Conservation (phyloP, 2,329 filamentous ascomycete species). For the Xylaria sp. region DNA sequence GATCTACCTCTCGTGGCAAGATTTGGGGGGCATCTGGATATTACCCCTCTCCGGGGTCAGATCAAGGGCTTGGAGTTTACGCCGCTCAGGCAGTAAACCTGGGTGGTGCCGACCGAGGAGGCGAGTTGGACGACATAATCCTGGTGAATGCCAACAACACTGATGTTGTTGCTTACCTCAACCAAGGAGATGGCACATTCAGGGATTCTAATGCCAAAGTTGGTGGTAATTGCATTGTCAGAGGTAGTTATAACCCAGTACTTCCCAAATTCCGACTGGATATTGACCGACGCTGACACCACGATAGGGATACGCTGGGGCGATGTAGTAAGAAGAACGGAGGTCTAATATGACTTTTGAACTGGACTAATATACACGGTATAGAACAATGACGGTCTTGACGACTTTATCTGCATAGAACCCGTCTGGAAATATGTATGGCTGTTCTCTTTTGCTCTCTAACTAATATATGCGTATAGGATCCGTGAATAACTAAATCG, state of each 20-base stretch:
- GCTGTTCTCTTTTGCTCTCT: not conserved
- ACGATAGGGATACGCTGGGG: not conserved
- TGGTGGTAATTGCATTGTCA: not conserved
- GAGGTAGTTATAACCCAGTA: not conserved
- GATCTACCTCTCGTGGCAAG: not conserved
- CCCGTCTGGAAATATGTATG: slow-evolving; percentile 17
- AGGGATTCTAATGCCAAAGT: not conserved
- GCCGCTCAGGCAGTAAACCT: not conserved
- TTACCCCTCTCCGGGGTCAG: not conserved
- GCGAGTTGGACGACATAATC: not conserved
- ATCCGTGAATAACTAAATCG: not conserved
- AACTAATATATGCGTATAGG: not conserved
- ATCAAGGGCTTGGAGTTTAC: not conserved
- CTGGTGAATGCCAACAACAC: not conserved
- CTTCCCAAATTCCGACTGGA: not conserved
- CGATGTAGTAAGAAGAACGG: not conserved
- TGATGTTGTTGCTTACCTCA: not conserved
- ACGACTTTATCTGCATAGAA: slow-evolving; percentile 3
- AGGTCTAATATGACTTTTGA: not conserved
- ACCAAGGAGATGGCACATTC: not conserved
- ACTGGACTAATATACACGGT: not conserved
- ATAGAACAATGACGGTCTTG: not conserved
- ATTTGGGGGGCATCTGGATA: not conserved
- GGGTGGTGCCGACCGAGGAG: not conserved
- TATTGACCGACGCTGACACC: not conserved